Conservation (phyloP, 192 early-diverging fungal species). For the Entophlyctis luteolus region DNA sequence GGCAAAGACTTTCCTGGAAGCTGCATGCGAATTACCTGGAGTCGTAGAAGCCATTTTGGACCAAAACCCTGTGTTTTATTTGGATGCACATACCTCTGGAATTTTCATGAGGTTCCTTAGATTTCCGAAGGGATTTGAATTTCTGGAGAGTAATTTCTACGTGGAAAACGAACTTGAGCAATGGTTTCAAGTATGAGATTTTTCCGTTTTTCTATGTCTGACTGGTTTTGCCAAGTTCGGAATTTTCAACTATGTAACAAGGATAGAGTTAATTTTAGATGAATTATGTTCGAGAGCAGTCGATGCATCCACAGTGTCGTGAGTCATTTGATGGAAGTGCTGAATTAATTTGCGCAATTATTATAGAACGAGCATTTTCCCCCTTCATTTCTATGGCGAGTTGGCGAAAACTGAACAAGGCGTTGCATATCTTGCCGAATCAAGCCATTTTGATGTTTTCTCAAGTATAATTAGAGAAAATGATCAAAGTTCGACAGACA, state of each 20-base stretch:
- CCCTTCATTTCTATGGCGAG: conserved; percentile 78
- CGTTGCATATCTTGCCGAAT: conserved; percentile 55
- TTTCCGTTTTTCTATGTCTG: background rate
- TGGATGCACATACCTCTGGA: conserved; percentile 46
- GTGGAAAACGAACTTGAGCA: conserved; percentile 72
- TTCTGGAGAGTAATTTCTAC: conserved; percentile 67
- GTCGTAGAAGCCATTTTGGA: conserved; percentile 70
- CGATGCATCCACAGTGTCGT: background rate
- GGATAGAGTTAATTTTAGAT: conserved; percentile 62
- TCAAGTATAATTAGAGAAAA: conserved; percentile 55
- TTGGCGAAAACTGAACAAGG: conserved; percentile 74
- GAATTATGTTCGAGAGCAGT: conserved; percentile 30
- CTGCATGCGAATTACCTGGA: conserved; percentile 59
- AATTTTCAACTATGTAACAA: conserved; percentile 63
- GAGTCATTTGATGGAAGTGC: background rate
- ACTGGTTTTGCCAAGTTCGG: conserved; percentile 42
- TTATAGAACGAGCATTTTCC: too few species aligned
- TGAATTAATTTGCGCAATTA: conserved; percentile 14
- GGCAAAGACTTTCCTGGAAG: conserved; percentile 65
- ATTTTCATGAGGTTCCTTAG: conserved; percentile 53
- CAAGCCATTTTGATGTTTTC: conserved; percentile 66
- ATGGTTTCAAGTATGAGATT: conserved; percentile 69
- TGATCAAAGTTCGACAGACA: conserved; percentile 36
- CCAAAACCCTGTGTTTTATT: conserved; percentile 68
- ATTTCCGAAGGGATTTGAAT: conserved; percentile 66